A percentile compares a stretch with the other conserved stretches of the same genome.
phyloP scores from a whole-genome alignment of 495 filamentous ascomycete genomes.

The Thozetella sp. region DNA sequence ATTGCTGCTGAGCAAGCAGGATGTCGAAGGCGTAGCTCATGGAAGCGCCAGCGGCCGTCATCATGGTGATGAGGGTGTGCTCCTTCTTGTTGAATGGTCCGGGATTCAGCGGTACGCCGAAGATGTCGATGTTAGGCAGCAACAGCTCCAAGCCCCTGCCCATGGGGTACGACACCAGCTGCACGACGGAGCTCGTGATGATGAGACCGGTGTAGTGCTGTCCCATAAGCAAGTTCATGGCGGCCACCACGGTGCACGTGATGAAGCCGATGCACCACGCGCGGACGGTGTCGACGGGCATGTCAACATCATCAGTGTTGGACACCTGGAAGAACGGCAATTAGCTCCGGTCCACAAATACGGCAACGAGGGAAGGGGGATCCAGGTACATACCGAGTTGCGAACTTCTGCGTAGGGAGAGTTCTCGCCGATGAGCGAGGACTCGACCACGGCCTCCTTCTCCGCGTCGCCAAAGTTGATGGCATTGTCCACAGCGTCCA shows the following conservation, averaged over 20 bases:
- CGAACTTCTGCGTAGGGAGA: constrained; percentile 74
- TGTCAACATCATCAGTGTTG: neutral
- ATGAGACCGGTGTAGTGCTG: constrained; percentile 64
- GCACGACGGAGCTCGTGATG: constrained; percentile 68
- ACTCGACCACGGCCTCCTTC: constrained; percentile 53
- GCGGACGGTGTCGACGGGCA: constrained; percentile 63
- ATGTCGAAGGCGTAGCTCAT: constrained; percentile 49
- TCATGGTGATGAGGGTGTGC: constrained; percentile 75
- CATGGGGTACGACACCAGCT: constrained; percentile 69
- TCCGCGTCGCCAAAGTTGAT: constrained; percentile 55
- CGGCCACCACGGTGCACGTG: constrained; percentile 61
- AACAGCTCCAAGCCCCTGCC: constrained; percentile 61
- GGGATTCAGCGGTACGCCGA: constrained; percentile 64
- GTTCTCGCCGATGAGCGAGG: constrained; percentile 62
- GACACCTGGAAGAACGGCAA: too few species aligned
- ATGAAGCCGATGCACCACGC: constrained; percentile 72
- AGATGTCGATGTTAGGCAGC: constrained; percentile 55
- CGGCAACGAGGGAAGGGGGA: constrained; percentile 69
- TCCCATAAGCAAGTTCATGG: constrained; percentile 72
- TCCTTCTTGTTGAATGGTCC: constrained; percentile 81
- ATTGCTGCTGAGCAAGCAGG: constrained; percentile 38
- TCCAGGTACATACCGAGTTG: constrained; percentile 62
- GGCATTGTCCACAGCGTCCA: constrained; percentile 61
- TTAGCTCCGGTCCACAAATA: too few species aligned
- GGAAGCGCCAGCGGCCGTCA: constrained; percentile 54